Conservation (phyloP, 345 rosid species). For the Leavenworthia alabamica region DNA sequence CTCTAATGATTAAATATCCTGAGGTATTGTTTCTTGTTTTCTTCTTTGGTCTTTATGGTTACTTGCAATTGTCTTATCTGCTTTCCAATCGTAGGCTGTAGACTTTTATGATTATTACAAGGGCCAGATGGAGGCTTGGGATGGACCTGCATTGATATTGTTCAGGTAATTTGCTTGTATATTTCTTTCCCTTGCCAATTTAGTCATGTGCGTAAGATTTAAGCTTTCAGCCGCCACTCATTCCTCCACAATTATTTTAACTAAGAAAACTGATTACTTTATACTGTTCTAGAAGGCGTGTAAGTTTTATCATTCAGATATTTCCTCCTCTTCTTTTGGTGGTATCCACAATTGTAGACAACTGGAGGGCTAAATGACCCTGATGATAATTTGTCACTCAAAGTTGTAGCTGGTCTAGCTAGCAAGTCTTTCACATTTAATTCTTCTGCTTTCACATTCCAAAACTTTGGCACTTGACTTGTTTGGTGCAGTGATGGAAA, state of each 20-base stretch:
- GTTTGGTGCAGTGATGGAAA: slow-evolving; percentile 80
- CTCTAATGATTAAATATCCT: slow-evolving; percentile 76
- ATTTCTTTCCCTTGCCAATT: not conserved
- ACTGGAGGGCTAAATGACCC: slow-evolving; percentile 14
- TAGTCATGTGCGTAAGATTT: slow-evolving; percentile 7
- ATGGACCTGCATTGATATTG: slow-evolving; percentile 94
- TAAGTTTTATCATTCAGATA: slow-evolving; percentile 14
- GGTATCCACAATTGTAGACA: slow-evolving; percentile 4
- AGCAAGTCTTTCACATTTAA: slow-evolving; percentile 1
- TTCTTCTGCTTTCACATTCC: slow-evolving; percentile 10
- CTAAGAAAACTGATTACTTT: not conserved
- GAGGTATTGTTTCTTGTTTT: slow-evolving; percentile 50
- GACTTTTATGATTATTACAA: slow-evolving; percentile 97
- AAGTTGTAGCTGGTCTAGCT: slow-evolving; percentile 9
- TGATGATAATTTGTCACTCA: not conserved
- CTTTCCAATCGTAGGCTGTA: slow-evolving; percentile 47
- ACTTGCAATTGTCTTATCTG: slow-evolving; percentile 14
- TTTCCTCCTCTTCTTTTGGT: not conserved
- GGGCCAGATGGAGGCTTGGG: slow-evolving; percentile 99
- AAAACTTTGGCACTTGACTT: slow-evolving; percentile 14
- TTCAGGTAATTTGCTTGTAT: slow-evolving; percentile 58
- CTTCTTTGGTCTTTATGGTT: not conserved
- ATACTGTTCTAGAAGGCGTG: slow-evolving; percentile 12
- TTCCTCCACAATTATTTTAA: not conserved
- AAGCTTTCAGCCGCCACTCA: not conserved